phyloP scores from a whole-genome alignment of 1,284 basidiomycete genomes.

The Sutorius eximius region DNA sequence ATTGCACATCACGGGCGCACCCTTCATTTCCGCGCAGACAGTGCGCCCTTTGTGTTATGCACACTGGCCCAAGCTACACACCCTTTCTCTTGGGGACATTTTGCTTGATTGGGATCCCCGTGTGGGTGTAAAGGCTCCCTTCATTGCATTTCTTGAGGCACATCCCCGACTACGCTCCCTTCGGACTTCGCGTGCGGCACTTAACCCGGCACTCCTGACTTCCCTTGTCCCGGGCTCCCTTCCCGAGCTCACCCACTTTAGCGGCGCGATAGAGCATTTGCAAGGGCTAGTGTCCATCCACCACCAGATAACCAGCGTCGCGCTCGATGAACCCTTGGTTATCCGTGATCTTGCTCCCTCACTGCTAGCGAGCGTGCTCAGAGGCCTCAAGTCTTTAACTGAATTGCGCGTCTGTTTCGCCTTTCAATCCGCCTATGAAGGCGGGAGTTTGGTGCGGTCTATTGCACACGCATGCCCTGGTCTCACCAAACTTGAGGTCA shows the following conservation, averaged over 20 bases:
- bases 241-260: slow-evolving; percentile 48
- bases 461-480: slow-evolving; percentile 63
- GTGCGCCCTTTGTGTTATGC: slow-evolving; percentile 44
- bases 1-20: slow-evolving; percentile 56
- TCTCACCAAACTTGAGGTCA: slow-evolving; percentile 59
- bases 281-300: slow-evolving; percentile 51
- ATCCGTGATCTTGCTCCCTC: slow-evolving; percentile 66
- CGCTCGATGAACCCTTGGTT: slow-evolving; percentile 62
- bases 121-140: slow-evolving; percentile 48
- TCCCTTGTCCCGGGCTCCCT: slow-evolving; percentile 48
- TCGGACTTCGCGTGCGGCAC: slow-evolving; percentile 53
- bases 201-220: slow-evolving; percentile 54
- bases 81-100: slow-evolving; percentile 61
- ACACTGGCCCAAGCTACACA: slow-evolving; percentile 61
- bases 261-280: slow-evolving; percentile 56
- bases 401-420: slow-evolving; percentile 62
- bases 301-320: slow-evolving; percentile 47
- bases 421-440: slow-evolving; percentile 71
- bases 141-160: slow-evolving; percentile 64
- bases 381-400: slow-evolving; percentile 51
- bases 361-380: slow-evolving; percentile 55
- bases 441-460: slow-evolving; percentile 62
- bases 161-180: slow-evolving; percentile 57
- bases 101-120: slow-evolving; percentile 50
- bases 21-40: slow-evolving; percentile 45